Evolutionary conservation across 768 basidiomycete species (phyloP), one percentile per base, ranked within the genome.

Genomic region (Phylloporus sp.): DNA sequence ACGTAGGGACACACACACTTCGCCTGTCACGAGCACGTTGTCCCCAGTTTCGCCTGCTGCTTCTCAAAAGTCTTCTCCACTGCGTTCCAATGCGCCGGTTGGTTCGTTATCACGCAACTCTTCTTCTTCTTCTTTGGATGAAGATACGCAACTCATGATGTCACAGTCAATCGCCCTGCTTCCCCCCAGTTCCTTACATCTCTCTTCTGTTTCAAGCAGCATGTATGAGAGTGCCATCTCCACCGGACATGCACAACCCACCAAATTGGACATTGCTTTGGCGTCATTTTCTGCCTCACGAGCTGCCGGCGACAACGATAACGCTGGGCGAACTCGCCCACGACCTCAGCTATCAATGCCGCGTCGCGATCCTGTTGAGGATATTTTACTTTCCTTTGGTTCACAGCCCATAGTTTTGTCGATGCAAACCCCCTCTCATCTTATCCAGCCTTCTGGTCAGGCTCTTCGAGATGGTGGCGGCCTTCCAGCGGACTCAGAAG

Each of bases 181-280:
- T 32, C 85, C 80, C 35, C 78, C 75, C 12, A 64, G 73, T 38
- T 59, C 77, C 9, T 58, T 59, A 7, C 81, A 75, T n/a, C 73
- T 77, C 16, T 58, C 72, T 34, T 82, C 84, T 18, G 69, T 77
- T 43, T 67, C 76, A 6, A 81, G 80, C 58, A 91, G 84, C 69
- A 80, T 92, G 76, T 93, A 91, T 64, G 79, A 86, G 58, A 92
- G 89, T 58, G 86, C 86, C 5, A 57, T 86, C 20, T 85, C 85
- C 10, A 55, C 60, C 16, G 31, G 43, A 42, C 41, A 59, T 27
- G 23, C 31, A 24, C 52, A 47, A 29, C 39, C 47, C 9, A 18
- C 24, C 10, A 23, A 50, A 42, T 13, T 12, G 36, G 49, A 51
- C 42, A 7, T 36, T 16, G 24, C 43, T 29, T 45, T 50, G 22